phyloP scores from a whole-genome alignment of 371 early-diverging fungal genomes.

The Entomophthora muscae region DNA sequence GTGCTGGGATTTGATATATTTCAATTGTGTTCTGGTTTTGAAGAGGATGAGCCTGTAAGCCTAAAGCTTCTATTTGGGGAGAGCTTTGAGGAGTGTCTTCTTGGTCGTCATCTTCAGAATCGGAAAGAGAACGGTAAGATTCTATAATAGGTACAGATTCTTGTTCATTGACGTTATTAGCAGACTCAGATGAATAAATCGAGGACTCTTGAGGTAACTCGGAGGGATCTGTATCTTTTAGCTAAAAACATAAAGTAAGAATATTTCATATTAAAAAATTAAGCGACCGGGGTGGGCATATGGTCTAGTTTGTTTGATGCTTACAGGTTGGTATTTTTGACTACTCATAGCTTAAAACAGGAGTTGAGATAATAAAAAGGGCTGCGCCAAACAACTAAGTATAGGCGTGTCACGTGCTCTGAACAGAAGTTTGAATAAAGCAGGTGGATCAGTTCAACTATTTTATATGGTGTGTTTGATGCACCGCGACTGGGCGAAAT shows the following conservation, averaged over 20 bases:
- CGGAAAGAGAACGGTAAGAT: neutral
- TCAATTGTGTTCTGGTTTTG: neutral
- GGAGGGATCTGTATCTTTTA: neutral
- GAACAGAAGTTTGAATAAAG: too few species aligned
- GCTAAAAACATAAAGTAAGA: neutral
- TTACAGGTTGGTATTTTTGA: neutral
- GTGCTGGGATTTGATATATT: neutral
- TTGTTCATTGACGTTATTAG: neutral
- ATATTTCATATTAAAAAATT: neutral
- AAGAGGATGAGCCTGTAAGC: neutral
- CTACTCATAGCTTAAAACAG: too few species aligned
- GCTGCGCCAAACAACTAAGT: too few species aligned
- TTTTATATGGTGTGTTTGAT: too few species aligned
- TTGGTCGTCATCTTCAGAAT: neutral
- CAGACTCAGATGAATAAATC: neutral
- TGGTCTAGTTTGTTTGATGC: neutral
- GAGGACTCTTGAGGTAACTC: neutral
- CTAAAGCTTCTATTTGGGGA: neutral
- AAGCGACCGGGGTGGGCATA: neutral
- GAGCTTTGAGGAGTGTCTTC: neutral
- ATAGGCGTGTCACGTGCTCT: too few species aligned
- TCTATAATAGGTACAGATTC: neutral
- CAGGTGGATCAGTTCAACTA: too few species aligned
- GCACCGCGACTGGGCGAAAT: too few species aligned
- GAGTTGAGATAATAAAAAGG: too few species aligned